phyloP scores from a whole-genome alignment of 2,329 filamentous ascomycete genomes.

The Magnaporthiopsis incrustans region DNA sequence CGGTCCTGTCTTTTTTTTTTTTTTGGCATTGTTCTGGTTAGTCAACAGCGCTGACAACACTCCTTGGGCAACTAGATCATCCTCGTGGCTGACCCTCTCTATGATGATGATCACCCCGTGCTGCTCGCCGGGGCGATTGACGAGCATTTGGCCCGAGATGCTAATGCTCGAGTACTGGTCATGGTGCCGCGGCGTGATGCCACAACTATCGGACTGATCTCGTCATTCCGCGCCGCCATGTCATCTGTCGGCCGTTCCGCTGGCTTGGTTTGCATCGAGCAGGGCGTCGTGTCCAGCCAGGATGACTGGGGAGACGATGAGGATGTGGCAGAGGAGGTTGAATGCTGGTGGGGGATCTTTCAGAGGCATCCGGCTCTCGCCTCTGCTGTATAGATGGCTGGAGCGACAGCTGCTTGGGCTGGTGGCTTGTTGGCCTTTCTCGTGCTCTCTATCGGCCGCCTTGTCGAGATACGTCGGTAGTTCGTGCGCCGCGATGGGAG shows the following conservation, averaged over 20 bases:
- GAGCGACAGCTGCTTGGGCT: neutral
- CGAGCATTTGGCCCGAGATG: slow-evolving; percentile 52
- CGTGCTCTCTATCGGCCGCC: neutral
- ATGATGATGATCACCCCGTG: slow-evolving; percentile 72
- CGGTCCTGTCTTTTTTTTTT: neutral
- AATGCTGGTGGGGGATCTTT: slow-evolving; percentile 65
- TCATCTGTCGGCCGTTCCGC: slow-evolving; percentile 28
- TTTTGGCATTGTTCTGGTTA: neutral
- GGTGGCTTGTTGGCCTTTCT: neutral
- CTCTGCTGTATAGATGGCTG: neutral
- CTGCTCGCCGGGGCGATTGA: slow-evolving; percentile 65
- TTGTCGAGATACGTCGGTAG: neutral
- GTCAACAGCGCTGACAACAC: neutral
- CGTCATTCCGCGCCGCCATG: slow-evolving; percentile 57
- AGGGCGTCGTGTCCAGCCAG: slow-evolving; percentile 55
- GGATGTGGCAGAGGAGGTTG: slow-evolving; percentile 44
- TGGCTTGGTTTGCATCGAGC: slow-evolving; percentile 43
- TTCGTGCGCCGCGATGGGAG: neutral
- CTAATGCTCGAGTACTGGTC: slow-evolving; percentile 59
- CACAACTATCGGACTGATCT: slow-evolving; percentile 52
- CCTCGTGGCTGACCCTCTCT: slow-evolving; percentile 78
- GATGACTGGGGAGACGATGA: slow-evolving; percentile 64
- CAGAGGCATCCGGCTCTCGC: slow-evolving; percentile 10
- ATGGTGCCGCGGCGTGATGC: slow-evolving; percentile 75
- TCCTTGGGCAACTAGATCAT: slow-evolving; percentile 48